Evolutionary conservation across 495 filamentous ascomycete species (phyloP).

Genomic region (Xylaria sp.): DNA sequence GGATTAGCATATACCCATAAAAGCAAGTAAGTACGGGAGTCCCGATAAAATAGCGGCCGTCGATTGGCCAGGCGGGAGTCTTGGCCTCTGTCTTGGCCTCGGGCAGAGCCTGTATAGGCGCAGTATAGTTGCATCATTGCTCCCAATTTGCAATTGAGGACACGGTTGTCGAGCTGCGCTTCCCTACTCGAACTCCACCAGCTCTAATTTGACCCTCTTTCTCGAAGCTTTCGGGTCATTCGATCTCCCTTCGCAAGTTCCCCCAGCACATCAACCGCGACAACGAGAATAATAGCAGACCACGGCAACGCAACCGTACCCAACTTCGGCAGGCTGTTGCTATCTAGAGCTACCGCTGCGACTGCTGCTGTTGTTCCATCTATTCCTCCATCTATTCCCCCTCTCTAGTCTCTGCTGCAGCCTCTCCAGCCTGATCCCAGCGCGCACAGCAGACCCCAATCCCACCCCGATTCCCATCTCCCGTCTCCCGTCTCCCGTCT

Average conservation of each 20-base stretch:
- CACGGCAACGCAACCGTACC: neutral
- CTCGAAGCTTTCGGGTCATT: constrained; percentile 10
- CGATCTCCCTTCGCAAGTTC: neutral
- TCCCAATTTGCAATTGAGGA: constrained; percentile 39
- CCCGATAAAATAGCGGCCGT: constrained; percentile 15
- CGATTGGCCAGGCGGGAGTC: neutral
- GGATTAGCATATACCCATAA: constrained; percentile 9
- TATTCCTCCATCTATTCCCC: no score
- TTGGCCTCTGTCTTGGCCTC: neutral
- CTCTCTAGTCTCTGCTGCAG: no score
- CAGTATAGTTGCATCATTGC: constrained; percentile 39
- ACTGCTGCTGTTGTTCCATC: neutral
- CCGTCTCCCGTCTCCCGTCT: no score
- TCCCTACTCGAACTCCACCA: constrained; percentile 11
- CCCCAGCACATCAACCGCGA: neutral
- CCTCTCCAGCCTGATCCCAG: neutral
- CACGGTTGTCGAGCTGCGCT: constrained; percentile 40
- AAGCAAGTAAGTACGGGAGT: constrained; percentile 25
- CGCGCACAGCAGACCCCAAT: constrained; percentile 12
- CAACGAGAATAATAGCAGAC: neutral
- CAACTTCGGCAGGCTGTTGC: neutral
- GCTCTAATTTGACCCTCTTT: neutral
- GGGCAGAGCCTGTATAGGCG: constrained; percentile 11
- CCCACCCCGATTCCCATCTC: constrained; percentile 1
- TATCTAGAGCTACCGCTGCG: neutral